Evolutionary conservation across 306 rosid species (phyloP).

Genomic region (Bauhinia variegata): DNA sequence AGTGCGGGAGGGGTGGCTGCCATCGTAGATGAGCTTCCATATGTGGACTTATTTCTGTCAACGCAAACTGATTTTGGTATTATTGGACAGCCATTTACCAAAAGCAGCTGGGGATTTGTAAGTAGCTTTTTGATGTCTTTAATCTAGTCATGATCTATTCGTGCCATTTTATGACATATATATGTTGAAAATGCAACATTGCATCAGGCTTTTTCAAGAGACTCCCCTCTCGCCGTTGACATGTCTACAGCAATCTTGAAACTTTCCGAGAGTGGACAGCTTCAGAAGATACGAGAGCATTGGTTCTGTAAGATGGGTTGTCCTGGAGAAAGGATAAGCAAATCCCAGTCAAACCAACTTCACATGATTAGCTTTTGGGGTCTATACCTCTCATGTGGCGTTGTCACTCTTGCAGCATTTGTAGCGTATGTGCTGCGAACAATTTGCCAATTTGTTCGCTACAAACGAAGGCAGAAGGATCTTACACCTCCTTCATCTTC

Average conservation of each 20-base stretch:
- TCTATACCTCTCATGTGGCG: slow-evolving; percentile 65
- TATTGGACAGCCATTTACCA: slow-evolving; percentile 81
- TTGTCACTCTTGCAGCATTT: slow-evolving; percentile 49
- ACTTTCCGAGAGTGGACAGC: slow-evolving; percentile 79
- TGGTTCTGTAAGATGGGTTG: slow-evolving; percentile 92
- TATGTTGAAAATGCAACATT: slow-evolving; percentile 17
- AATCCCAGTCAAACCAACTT: slow-evolving; percentile 64
- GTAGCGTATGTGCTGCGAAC: slow-evolving; percentile 57
- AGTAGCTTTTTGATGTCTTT: slow-evolving; percentile 37
- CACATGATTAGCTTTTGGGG: slow-evolving; percentile 89
- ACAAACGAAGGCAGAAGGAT: slow-evolving; percentile 54
- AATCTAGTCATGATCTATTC: background rate
- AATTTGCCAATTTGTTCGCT: slow-evolving; percentile 58
- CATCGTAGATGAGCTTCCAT: slow-evolving; percentile 83
- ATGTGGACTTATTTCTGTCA: slow-evolving; percentile 80
- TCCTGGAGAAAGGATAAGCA: slow-evolving; percentile 54
- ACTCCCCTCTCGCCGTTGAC: slow-evolving; percentile 85
- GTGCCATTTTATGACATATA: slow-evolving; percentile 36
- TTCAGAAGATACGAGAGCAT: slow-evolving; percentile 62
- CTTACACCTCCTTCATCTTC: slow-evolving; percentile 36
- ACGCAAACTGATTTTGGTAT: slow-evolving; percentile 71
- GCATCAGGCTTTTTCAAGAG: slow-evolving; percentile 81
- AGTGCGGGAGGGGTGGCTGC: slow-evolving; percentile 87
- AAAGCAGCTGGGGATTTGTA: slow-evolving; percentile 97
- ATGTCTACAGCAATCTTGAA: slow-evolving; percentile 88